These are phyloP conservation scores for Aristolochia fimbriata DNA, from an alignment of 164 flowering plant species.

Conservation along the genomic window DNA sequence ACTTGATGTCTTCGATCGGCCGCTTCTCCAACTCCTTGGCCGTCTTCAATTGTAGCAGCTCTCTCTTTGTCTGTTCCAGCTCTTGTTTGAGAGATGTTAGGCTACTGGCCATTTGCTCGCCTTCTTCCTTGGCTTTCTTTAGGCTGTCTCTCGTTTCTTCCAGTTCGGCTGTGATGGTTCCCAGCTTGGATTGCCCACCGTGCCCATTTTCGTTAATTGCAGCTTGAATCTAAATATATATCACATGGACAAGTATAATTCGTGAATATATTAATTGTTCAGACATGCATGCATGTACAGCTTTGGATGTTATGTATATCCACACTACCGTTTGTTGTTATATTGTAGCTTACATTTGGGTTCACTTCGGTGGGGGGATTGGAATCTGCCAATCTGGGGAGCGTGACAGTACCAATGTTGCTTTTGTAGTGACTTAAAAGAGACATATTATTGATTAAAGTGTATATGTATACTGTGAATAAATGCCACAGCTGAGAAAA, in stretches of 20 bases:
- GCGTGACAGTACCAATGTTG: too few relatives aligned
- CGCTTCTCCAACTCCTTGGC: conserved; percentile 22
- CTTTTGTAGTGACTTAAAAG: too few relatives aligned
- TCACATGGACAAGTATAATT: neutral
- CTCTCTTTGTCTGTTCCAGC: conserved; percentile 55
- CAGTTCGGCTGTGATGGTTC: conserved; percentile 41
- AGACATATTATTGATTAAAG: too few relatives aligned
- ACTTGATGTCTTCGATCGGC: conserved; percentile 40
- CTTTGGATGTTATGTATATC: too few relatives aligned
- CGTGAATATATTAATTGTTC: neutral
- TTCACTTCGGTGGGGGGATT: too few relatives aligned
- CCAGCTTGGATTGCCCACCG: conserved; percentile 21
- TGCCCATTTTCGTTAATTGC: conserved; percentile 15
- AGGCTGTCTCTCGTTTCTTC: conserved; percentile 75
- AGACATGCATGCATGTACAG: too few relatives aligned
- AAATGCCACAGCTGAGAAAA: too few relatives aligned
- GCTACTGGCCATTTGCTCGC: conserved; percentile 35
- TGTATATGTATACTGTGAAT: too few relatives aligned
- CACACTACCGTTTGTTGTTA: too few relatives aligned
- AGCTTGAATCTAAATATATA: conserved; percentile 17
- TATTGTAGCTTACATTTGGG: too few relatives aligned
- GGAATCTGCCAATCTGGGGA: too few relatives aligned
- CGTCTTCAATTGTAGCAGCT: conserved; percentile 44
- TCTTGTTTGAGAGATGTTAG: conserved; percentile 55
- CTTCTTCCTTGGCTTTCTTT: conserved; percentile 51